Conservation (phyloP, 371 early-diverging fungal species). For the Circinella umbellata region DNA sequence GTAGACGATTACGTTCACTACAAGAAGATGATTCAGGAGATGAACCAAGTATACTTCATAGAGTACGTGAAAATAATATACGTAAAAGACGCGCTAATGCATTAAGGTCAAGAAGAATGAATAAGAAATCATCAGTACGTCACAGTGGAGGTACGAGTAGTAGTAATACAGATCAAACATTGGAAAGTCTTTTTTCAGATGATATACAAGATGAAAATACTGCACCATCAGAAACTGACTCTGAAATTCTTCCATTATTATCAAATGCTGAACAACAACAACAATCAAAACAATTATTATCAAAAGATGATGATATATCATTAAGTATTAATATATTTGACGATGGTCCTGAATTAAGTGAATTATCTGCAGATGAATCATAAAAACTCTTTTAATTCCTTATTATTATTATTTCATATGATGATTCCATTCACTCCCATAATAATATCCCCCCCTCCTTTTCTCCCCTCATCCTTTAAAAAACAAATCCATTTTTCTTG, state of each 20-base stretch:
- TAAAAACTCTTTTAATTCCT: background rate
- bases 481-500: too few species aligned
- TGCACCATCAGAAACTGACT: conserved; percentile 20
- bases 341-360: conserved; percentile 56
- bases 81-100: conserved; percentile 22
- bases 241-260: background rate
- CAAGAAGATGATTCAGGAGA: conserved; percentile 15
- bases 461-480: too few species aligned
- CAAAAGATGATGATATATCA: conserved; percentile 38
- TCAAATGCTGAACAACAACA: background rate
- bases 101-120: background rate
- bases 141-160: conserved; percentile 10
- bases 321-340: conserved; percentile 49
- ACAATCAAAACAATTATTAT: background rate
- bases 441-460: background rate
- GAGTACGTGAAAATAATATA: conserved; percentile 36
- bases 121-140: background rate
- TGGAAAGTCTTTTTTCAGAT: conserved; percentile 19
- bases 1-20: conserved; percentile 1
- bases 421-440: too few species aligned
- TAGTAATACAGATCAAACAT: conserved; percentile 12
- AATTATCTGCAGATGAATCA: conserved; percentile 47
- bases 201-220: conserved; percentile 18
- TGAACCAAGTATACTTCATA: conserved; percentile 34
- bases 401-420: background rate